phyloP scores from a whole-genome alignment of 768 basidiomycete genomes.

The Chalciporus piperatus region DNA sequence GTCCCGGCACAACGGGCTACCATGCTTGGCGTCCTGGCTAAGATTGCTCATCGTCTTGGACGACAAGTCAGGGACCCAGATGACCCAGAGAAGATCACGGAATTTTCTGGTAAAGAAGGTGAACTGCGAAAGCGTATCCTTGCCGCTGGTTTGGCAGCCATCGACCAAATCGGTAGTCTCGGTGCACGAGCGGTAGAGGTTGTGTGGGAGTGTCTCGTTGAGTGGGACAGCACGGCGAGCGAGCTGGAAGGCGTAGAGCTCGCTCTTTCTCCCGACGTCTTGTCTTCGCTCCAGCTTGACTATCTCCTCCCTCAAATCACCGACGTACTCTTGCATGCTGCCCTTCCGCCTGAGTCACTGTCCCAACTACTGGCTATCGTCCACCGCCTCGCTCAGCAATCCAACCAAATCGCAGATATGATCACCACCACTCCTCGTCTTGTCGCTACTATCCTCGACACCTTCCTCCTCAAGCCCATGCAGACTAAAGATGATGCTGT shows the following conservation, averaged over 20 bases:
- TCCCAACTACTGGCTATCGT: conserved; percentile 57
- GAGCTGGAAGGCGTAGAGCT: conserved; percentile 46
- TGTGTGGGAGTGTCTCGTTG: conserved; percentile 70
- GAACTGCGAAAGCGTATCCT: conserved; percentile 60
- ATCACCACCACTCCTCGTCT: conserved; percentile 54
- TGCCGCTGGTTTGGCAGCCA: conserved; percentile 62
- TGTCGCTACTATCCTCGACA: conserved; percentile 47
- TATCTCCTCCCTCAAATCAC: conserved; percentile 52
- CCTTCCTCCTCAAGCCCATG: conserved; percentile 57
- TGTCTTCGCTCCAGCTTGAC: conserved; percentile 31
- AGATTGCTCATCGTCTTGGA: conserved; percentile 44
- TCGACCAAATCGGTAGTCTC: conserved; percentile 62
- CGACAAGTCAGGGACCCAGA: conserved; percentile 9
- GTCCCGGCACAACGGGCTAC: conserved; percentile 80
- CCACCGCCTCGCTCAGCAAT: conserved; percentile 60
- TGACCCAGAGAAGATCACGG: background rate
- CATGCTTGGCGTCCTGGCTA: conserved; percentile 72
- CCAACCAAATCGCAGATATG: conserved; percentile 46
- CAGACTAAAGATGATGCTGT: conserved; percentile 33
- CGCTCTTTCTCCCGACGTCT: conserved; percentile 14
- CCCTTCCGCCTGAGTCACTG: conserved; percentile 47
- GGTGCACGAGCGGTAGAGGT: conserved; percentile 68
- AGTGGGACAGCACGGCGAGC: conserved; percentile 45
- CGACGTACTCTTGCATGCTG: conserved; percentile 37
- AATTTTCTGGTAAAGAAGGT: conserved; percentile 32